Conservation (phyloP, 2,329 filamentous ascomycete genomes). For the Aureobasidium sp. region DNA sequence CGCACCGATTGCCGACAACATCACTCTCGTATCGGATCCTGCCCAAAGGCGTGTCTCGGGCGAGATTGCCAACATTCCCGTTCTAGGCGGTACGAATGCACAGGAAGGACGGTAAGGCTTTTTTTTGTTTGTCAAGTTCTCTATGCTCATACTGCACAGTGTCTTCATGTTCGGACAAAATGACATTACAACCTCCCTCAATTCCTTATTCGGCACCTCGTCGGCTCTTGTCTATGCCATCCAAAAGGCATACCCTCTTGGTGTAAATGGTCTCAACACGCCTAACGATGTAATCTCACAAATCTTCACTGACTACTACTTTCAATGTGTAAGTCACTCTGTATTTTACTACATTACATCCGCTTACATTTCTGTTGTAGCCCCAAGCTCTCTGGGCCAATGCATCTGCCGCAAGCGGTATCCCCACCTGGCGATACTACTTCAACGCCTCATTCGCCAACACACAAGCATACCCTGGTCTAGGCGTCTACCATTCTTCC, state of each 20-base stretch:
- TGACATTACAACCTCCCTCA: conserved; percentile 22
- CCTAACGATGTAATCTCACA: conserved; percentile 24
- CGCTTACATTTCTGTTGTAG: not conserved
- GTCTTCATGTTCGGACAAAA: conserved; percentile 26
- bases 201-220: conserved; percentile 19
- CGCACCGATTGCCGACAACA: conserved; percentile 28
- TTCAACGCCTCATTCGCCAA: conserved; percentile 33
- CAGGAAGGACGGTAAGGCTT: conserved; percentile 29
- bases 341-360: too few species aligned
- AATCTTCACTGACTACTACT: conserved; percentile 25
- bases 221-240: conserved; percentile 22
- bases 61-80: conserved; percentile 30
- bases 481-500: conserved; percentile 30
- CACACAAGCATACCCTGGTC: conserved; percentile 23
- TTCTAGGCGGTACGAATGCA: conserved; percentile 29
- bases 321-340: conserved; percentile 23
- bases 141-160: conserved; percentile 14
- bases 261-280: conserved; percentile 19
- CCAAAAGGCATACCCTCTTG: conserved; percentile 25
- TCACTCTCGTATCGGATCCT: conserved; percentile 27
- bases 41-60: conserved; percentile 23
- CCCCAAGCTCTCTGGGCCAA: conserved; percentile 24
- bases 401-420: conserved; percentile 24
- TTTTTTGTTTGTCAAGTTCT: not conserved
- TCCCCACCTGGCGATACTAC: conserved; percentile 33